phyloP scores from a whole-genome alignment of 2,329 filamentous ascomycete species.

The Fusarium penzigii region DNA sequence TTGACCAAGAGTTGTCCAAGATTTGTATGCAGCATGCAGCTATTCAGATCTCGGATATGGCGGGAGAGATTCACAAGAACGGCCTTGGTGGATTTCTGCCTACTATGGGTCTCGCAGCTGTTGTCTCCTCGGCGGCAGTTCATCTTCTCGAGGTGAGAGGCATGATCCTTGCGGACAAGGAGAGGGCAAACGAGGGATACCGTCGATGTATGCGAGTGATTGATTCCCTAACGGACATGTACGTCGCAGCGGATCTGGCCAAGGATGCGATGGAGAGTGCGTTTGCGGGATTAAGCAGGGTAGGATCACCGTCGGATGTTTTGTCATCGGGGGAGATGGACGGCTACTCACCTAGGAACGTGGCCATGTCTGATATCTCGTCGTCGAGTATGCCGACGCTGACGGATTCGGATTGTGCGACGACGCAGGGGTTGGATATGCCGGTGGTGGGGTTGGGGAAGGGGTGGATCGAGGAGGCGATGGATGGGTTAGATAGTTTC shows the following conservation, averaged over 20 bases:
- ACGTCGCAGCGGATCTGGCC: slow-evolving; percentile 9
- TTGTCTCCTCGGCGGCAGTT: slow-evolving; percentile 88
- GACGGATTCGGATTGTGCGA: background rate
- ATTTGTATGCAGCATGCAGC: slow-evolving; percentile 82
- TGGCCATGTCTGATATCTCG: background rate
- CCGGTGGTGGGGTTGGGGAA: background rate
- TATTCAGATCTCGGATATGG: slow-evolving; percentile 79
- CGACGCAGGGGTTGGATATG: background rate
- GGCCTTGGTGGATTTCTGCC: slow-evolving; percentile 77
- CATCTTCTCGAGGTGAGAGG: slow-evolving; percentile 61
- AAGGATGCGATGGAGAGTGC: slow-evolving; percentile 10
- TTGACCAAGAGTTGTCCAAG: slow-evolving; percentile 78
- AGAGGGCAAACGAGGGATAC: slow-evolving; percentile 2
- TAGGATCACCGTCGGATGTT: slow-evolving; percentile 32
- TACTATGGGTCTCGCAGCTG: slow-evolving; percentile 83
- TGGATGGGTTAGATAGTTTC: too few relatives aligned
- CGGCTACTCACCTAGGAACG: background rate
- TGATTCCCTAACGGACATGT: slow-evolving; percentile 8
- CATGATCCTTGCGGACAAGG: slow-evolving; percentile 2
- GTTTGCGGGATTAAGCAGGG: background rate
- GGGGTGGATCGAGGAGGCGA: background rate
- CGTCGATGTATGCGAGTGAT: slow-evolving; percentile 7
- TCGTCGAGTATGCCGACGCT: background rate
- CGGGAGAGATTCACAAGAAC: slow-evolving; percentile 68
- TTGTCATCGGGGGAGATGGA: too few relatives aligned